Evolutionary conservation across 2,329 filamentous ascomycete genomes (phyloP).

Genomic region (Fusarium sp.): DNA sequence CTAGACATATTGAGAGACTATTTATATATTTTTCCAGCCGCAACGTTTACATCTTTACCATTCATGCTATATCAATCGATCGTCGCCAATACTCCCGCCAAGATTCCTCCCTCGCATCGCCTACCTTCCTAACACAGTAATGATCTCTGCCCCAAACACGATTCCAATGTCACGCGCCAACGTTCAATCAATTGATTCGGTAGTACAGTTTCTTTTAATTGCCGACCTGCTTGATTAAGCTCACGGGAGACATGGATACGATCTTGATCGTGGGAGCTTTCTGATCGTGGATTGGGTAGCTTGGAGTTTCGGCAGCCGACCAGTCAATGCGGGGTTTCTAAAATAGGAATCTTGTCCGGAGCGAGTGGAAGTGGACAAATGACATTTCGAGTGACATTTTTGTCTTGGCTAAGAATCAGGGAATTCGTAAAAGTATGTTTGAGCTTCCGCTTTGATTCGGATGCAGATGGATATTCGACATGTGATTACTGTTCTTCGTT

Average conservation of each 20-base stretch:
- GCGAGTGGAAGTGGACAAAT: conserved; percentile 3
- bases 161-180: conserved; percentile 21
- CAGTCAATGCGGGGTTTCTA: conserved; percentile 27
- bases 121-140: conserved; percentile 33
- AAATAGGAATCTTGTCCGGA: conserved; percentile 17
- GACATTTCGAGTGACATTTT: not conserved
- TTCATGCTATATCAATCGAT: not conserved
- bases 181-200: conserved; percentile 17
- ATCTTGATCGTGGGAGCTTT: conserved; percentile 13
- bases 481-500: conserved; percentile 31
- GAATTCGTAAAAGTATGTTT: not conserved
- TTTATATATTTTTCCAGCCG: conserved; percentile 18
- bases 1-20: not conserved
- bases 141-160: conserved; percentile 15
- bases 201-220: not conserved
- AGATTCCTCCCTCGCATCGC: not conserved
- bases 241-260: conserved; percentile 17
- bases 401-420: conserved; percentile 6
- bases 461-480: not conserved
- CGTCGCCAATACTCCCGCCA: not conserved
- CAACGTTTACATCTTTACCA: not conserved
- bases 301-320: not conserved
- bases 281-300: conserved; percentile 30
- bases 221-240: conserved; percentile 15
- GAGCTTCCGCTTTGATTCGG: conserved; percentile 11